A percentile compares a stretch with the other conserved stretches of the same genome.
These are phyloP conservation scores for Caryopteris hybrid DNA, from an alignment of 305 asterid genomes.

Conservation along the genomic window DNA sequence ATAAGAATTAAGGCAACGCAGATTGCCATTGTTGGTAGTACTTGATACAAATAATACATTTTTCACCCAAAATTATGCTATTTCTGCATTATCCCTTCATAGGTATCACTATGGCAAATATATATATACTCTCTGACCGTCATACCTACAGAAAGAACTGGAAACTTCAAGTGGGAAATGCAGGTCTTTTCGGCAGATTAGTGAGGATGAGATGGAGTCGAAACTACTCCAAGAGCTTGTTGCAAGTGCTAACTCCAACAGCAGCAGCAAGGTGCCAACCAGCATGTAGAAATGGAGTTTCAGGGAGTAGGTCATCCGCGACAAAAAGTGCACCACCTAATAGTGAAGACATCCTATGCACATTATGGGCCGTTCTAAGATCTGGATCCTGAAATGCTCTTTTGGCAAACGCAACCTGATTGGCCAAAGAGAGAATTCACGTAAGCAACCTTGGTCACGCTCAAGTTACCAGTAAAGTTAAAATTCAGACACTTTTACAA, in stretches of 20 bases:
- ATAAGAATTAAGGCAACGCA: background rate
- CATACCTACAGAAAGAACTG: too few relatives aligned
- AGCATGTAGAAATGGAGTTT: conserved; percentile 80
- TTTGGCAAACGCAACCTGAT: conserved; percentile 76
- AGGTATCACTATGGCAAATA: background rate
- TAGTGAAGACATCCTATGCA: conserved; percentile 74
- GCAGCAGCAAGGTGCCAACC: conserved; percentile 99
- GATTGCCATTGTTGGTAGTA: background rate
- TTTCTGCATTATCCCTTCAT: background rate
- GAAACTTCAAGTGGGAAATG: background rate
- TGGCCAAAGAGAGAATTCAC: background rate
- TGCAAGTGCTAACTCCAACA: conserved; percentile 72
- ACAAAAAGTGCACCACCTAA: conserved; percentile 75
- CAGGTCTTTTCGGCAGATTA: conserved; percentile 48
- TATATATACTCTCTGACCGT: too few relatives aligned
- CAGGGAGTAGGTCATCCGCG: conserved; percentile 67
- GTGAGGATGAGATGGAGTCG: background rate
- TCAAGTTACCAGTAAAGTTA: too few relatives aligned
- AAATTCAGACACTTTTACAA: background rate
- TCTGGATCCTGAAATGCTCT: conserved; percentile 74
- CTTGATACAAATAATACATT: background rate
- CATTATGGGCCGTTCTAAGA: conserved; percentile 58
- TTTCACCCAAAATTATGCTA: background rate
- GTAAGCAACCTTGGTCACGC: background rate
- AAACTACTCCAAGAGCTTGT: conserved; percentile 60